Evolutionary conservation across 1,284 basidiomycete species (phyloP).

Genomic region (Lentinus polychrous): DNA sequence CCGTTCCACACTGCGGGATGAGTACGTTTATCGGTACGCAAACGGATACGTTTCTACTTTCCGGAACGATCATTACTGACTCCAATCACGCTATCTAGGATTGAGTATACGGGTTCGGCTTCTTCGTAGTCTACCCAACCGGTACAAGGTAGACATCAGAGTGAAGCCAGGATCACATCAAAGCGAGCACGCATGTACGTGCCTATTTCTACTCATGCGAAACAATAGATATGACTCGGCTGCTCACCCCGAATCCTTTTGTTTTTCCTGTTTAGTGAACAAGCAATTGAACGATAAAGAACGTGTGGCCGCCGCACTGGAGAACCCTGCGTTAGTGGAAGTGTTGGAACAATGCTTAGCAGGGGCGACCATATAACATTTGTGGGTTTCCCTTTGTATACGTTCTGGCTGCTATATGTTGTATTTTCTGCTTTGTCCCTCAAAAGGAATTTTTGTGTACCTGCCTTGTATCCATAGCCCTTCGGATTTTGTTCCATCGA

Average conservation of each 20-base stretch:
- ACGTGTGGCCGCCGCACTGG: constrained; percentile 92
- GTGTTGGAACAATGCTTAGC: constrained; percentile 84
- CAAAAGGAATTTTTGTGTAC: too few relatives aligned
- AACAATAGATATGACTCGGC: not conserved
- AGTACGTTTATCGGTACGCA: constrained; percentile 88
- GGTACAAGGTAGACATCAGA: constrained; percentile 93
- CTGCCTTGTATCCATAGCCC: too few relatives aligned
- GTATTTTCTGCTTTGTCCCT: too few relatives aligned
- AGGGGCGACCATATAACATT: constrained; percentile 23
- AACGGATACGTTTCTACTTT: not conserved
- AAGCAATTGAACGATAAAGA: constrained; percentile 99
- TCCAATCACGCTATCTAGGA: constrained; percentile 40
- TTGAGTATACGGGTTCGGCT: constrained; percentile 90
- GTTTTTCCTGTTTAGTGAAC: constrained; percentile 60
- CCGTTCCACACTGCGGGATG: constrained; percentile 97
- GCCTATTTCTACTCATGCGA: not conserved
- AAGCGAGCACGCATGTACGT: constrained; percentile 79
- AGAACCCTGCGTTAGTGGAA: constrained; percentile 83
- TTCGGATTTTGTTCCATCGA: too few relatives aligned
- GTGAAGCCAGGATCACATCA: constrained; percentile 95
- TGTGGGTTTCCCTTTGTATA: too few relatives aligned
- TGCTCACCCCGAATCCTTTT: not conserved
- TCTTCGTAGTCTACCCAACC: constrained; percentile 81
- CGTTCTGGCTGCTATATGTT: too few relatives aligned
- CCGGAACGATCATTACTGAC: too few relatives aligned